Evolutionary conservation across 176 grass and related monocot genomes (phyloP).

Genomic region (Saccharum spontaneum): DNA sequence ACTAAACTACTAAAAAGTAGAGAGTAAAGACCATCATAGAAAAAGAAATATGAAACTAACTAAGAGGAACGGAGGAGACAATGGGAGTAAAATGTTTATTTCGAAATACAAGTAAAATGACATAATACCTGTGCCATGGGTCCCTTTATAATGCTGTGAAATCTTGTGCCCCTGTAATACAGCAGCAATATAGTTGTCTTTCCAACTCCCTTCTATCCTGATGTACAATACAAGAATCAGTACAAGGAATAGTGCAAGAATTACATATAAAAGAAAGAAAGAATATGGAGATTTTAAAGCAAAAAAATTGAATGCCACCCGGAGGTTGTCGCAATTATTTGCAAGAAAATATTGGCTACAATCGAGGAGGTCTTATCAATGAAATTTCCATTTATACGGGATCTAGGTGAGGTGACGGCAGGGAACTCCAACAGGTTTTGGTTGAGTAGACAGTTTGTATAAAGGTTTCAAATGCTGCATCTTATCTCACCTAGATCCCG

Average conservation of each 20-base stretch:
- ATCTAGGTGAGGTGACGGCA: no score
- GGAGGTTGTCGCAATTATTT: no score
- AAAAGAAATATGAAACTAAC: not conserved
- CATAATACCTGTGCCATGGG: constrained; percentile 67
- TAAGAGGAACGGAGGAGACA: not conserved
- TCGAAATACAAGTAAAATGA: not conserved
- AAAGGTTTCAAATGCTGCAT: not conserved
- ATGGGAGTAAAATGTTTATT: not conserved
- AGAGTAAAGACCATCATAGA: not conserved
- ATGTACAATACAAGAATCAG: not conserved
- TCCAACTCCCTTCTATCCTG: not conserved
- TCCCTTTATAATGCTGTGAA: constrained; percentile 52
- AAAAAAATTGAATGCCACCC: not conserved
- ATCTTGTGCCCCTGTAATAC: not conserved
- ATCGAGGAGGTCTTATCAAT: no score
- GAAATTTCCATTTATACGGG: no score
- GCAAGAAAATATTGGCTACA: no score
- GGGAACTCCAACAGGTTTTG: no score
- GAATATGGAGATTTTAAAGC: not conserved
- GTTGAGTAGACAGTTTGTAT: not conserved
- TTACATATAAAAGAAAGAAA: not conserved
- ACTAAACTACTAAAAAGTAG: not conserved
- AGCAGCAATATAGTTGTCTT: not conserved
- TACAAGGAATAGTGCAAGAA: not conserved
- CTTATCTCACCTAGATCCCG: no score